phyloP scores from a whole-genome alignment of 495 filamentous ascomycete genomes.

The Hypoxylon perforatum region DNA sequence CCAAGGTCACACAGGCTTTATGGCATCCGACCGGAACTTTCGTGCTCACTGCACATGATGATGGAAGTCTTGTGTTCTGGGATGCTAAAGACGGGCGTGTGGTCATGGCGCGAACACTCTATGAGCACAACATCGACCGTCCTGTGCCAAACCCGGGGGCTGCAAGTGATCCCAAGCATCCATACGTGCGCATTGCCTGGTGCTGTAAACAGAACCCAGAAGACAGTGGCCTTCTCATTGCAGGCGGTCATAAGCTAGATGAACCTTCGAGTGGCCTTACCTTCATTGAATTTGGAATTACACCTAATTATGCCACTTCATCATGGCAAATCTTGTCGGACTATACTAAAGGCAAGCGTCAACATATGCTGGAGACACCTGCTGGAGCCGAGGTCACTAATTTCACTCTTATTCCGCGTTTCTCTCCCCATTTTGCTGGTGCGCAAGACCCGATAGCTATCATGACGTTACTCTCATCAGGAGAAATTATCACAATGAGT shows the following conservation, averaged over 20 bases:
- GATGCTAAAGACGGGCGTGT: constrained; percentile 91
- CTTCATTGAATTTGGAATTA: constrained; percentile 87
- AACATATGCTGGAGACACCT: constrained; percentile 78
- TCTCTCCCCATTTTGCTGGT: constrained; percentile 85
- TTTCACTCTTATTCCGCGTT: constrained; percentile 83
- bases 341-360: constrained; percentile 78
- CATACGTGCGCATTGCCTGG: constrained; percentile 83
- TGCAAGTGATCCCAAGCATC: constrained; percentile 62
- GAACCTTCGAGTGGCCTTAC: constrained; percentile 78
- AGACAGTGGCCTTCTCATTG: constrained; percentile 88
- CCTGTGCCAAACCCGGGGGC: constrained; percentile 60
- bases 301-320: constrained; percentile 89
- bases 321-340: constrained; percentile 82
- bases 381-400: constrained; percentile 81
- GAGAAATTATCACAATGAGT: constrained; percentile 86
- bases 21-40: constrained; percentile 98
- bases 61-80: constrained; percentile 92
- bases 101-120: constrained; percentile 82
- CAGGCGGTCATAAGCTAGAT: constrained; percentile 76
- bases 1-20: constrained; percentile 77
- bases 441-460: constrained; percentile 89
- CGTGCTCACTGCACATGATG: constrained; percentile 86
- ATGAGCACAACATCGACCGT: constrained; percentile 74
- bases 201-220: constrained; percentile 92
- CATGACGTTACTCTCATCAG: constrained; percentile 80